Evolutionary conservation across 2,329 filamentous ascomycete species (phyloP), one percentile per base, ranked within the genome.

Genomic region (Diplocarpon mali): DNA sequence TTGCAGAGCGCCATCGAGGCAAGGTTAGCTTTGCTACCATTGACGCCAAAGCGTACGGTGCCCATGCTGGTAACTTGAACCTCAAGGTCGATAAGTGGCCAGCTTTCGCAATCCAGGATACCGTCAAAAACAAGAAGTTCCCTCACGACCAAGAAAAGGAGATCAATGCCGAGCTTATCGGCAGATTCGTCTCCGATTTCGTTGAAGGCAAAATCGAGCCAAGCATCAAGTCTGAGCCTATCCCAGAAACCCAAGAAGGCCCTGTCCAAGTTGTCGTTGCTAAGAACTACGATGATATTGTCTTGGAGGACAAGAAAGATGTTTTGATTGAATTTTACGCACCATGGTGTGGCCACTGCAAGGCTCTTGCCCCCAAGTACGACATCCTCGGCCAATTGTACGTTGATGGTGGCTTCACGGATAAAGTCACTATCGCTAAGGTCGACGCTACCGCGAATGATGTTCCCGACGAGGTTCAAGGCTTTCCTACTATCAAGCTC

Each of bases 301-400:
- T 98, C 61, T 76, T 95, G 45, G 83, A 98, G 64, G 83, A 94
- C 67, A 75, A 82, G 64, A 96, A 96, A 83, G 92, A 98, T 67
- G 92, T 98, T 48, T 78, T 98, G 56, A 70, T 98, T 53, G 92
- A 98, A 74, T 96, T 95, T 73, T 98, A 98, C 72, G 92, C 92
- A 48, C 92, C 92, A 53, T 98, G 92, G 92, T 98, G 92, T 66
- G 92, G 92, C 59, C 92, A 98, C 79, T 98, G 92, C 86, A 96
- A 96, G 79, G 89, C 80, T 67, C 83, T 98, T 51, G 90, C 92
- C 46, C 92, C 92, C 60, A 83, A 95, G 67, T 98, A 95, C 68
- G 92, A 98, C 53, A 86, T 95, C 67, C 84, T 98, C 48, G 92
- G 78, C 45, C 67, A 73, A 48, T 73, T 79, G 48, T 95, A 87